phyloP scores from a whole-genome alignment of 2,329 filamentous ascomycete species.

The Fusarium burgessii region DNA sequence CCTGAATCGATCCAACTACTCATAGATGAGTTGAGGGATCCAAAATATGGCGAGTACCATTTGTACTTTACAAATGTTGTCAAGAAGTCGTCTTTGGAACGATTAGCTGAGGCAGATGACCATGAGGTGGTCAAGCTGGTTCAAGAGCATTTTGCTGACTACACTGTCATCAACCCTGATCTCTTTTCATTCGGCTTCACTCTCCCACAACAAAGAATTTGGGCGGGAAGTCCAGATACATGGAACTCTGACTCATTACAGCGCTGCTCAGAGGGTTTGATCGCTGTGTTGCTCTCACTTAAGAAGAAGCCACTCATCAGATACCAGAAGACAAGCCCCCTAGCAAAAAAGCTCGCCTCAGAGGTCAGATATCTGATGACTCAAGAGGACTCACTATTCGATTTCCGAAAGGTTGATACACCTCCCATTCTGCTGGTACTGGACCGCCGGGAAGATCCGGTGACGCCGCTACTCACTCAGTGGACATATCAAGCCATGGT shows the following conservation, averaged over 20 bases:
- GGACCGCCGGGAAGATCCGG: conserved; percentile 92
- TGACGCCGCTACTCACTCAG: conserved; percentile 93
- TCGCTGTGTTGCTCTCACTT: conserved; percentile 85
- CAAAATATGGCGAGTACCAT: conserved; percentile 97
- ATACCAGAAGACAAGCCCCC: conserved; percentile 89
- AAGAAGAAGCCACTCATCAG: conserved; percentile 98
- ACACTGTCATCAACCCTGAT: conserved; percentile 93
- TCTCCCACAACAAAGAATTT: conserved; percentile 80
- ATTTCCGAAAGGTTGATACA: conserved; percentile 94
- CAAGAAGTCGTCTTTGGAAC: conserved; percentile 94
- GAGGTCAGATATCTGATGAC: conserved; percentile 94
- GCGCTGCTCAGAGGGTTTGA: conserved; percentile 85
- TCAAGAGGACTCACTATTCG: conserved; percentile 95
- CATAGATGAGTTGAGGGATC: conserved; percentile 94
- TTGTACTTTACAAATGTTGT: conserved; percentile 98
- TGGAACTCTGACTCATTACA: conserved; percentile 94
- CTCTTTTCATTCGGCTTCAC: conserved; percentile 84
- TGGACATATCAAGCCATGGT: conserved; percentile 99
- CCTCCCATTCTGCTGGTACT: conserved; percentile 91
- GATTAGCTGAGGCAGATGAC: conserved; percentile 94
- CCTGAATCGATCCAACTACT: conserved; percentile 92
- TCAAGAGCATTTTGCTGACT: conserved; percentile 97
- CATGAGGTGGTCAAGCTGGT: conserved; percentile 95
- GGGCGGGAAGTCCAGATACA: conserved; percentile 82
- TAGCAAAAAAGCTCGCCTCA: conserved; percentile 92